phyloP scores from a whole-genome alignment of 176 grass and related monocot genomes.

The Secale cereale region DNA sequence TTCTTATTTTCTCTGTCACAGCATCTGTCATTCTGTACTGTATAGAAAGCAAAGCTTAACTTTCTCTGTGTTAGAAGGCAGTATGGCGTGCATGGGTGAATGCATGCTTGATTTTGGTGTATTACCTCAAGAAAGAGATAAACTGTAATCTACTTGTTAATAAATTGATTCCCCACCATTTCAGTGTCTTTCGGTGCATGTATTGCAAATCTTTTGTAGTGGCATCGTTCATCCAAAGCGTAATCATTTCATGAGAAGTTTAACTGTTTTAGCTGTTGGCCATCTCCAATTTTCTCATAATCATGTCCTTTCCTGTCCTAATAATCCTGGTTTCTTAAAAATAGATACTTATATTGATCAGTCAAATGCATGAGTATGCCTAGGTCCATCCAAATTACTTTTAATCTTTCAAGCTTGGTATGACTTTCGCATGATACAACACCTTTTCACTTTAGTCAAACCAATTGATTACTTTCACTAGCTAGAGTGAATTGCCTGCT shows the following conservation, averaged over 20 bases:
- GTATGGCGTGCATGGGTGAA: background rate
- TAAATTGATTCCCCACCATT: background rate
- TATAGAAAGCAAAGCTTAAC: background rate
- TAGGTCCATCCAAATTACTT: background rate
- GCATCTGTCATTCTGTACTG: background rate
- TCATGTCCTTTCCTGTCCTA: background rate
- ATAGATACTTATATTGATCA: background rate
- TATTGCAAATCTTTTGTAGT: background rate
- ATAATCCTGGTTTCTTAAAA: background rate
- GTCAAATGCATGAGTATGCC: background rate
- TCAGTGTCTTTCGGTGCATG: background rate
- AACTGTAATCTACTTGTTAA: background rate
- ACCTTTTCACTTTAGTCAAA: background rate
- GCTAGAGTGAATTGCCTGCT: background rate
- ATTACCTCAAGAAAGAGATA: background rate
- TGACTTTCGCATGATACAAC: background rate
- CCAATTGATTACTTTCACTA: background rate
- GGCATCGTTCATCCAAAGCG: background rate
- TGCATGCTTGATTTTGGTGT: background rate
- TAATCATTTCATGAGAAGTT: background rate
- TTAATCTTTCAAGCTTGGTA: background rate
- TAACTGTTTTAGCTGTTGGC: background rate
- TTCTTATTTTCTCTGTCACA: background rate
- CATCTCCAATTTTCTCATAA: background rate
- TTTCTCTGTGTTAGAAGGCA: background rate